Percentiles rank a stretch among this genome's conserved stretches.
These are phyloP conservation scores for Penicillium italicum DNA, from an alignment of 2,329 filamentous ascomycete species.

Conservation along the genomic window DNA sequence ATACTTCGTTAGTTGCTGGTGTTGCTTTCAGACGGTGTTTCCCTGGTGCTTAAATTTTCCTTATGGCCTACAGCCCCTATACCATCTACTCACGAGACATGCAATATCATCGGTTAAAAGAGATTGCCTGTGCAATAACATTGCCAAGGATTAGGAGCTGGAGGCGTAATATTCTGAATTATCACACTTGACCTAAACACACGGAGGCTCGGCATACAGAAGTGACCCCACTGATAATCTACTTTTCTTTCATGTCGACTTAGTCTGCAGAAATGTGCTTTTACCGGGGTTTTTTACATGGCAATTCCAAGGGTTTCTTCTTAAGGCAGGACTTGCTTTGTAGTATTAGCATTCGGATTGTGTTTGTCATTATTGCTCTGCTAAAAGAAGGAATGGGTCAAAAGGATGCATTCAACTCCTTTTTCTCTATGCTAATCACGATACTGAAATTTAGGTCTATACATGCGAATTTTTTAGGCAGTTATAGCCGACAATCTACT, in stretches of 20 bases:
- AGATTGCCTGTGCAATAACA: not conserved
- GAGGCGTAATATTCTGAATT: not conserved
- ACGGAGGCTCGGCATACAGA: not conserved
- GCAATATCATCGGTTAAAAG: not conserved
- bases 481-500: not conserved
- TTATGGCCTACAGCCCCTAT: constrained; percentile 1
- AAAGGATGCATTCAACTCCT: too few relatives aligned
- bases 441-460: too few relatives aligned
- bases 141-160: not conserved
- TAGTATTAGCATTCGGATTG: not conserved
- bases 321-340: too few relatives aligned
- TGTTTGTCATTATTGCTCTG: not conserved
- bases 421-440: too few relatives aligned
- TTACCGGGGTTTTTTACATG: too few relatives aligned
- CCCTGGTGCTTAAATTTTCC: not conserved
- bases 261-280: not conserved
- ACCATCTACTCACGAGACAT: constrained; percentile 2
- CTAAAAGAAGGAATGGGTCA: not conserved
- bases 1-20: not conserved
- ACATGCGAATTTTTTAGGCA: too few relatives aligned
- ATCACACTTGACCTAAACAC: not conserved
- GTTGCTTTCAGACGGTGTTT: constrained; percentile 1
- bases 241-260: not conserved
- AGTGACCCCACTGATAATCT: not conserved
- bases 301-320: too few relatives aligned